phyloP scores from a whole-genome alignment of 75 land plant species.

The Isoetes taiwanensis region DNA sequence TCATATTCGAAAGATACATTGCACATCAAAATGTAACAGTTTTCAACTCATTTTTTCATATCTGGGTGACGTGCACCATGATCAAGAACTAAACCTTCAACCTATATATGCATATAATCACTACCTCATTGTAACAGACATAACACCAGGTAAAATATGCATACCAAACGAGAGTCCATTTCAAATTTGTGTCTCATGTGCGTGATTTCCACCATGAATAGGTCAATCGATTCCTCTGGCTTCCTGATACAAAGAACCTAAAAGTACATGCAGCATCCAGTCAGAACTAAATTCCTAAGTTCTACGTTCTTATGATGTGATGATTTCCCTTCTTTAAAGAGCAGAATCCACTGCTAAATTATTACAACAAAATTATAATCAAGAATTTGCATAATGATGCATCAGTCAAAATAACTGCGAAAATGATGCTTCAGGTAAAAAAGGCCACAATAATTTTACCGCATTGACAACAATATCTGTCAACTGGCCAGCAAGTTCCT shows the following conservation, averaged over 20 bases:
- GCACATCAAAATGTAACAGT: constrained; percentile 82
- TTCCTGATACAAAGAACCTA: constrained; percentile 88
- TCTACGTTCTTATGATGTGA: no score
- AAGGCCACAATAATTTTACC: no score
- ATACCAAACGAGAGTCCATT: constrained; percentile 84
- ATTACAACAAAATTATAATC: no score
- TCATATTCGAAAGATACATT: constrained; percentile 97
- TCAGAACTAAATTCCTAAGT: no score
- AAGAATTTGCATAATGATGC: no score
- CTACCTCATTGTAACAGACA: no score
- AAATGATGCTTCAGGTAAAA: no score
- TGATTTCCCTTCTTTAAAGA: no score
- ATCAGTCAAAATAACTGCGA: no score
- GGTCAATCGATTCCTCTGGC: constrained; percentile 78
- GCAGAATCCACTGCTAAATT: no score
- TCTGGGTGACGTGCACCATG: constrained; percentile 95
- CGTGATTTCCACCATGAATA: constrained; percentile 99
- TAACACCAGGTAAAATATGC: no score
- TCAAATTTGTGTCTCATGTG: constrained; percentile 99
- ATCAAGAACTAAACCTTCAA: constrained; percentile 88
- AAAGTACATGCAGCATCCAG: no score
- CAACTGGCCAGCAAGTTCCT: constrained; percentile 83
- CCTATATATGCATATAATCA: constrained; percentile 21
- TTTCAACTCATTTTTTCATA: constrained; percentile 82
- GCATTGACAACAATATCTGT: constrained; percentile 91